Conservation (phyloP, 208 protist genomes). For the Wallacemonas sp. region DNA sequence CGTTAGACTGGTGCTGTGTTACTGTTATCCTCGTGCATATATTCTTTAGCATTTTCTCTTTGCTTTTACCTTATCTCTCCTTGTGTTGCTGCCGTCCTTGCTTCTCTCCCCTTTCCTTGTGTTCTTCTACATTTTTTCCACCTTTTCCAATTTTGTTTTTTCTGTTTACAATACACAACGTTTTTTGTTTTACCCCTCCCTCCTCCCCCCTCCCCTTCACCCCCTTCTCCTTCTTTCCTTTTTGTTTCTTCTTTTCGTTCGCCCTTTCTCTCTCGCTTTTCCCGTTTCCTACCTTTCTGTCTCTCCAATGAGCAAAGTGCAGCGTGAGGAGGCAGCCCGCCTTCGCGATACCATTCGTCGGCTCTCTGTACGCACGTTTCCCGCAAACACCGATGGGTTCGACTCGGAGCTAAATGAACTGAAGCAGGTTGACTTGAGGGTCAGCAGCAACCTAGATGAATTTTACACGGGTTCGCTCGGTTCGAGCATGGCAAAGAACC, state of each 20-base stretch:
- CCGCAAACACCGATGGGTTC: conserved; percentile 55
- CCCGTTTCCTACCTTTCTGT: not conserved
- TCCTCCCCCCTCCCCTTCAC: too few relatives aligned
- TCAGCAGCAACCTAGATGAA: conserved; percentile 70
- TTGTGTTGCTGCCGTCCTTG: too few relatives aligned
- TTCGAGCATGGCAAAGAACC: conserved; percentile 75
- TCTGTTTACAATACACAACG: too few relatives aligned
- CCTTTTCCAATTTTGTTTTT: too few relatives aligned
- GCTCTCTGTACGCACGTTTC: conserved; percentile 31
- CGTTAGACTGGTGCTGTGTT: too few relatives aligned
- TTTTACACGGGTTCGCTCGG: conserved; percentile 67
- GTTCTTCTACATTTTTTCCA: conserved; percentile 10
- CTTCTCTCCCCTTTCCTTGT: not conserved
- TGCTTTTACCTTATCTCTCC: too few relatives aligned
- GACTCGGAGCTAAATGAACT: conserved; percentile 63
- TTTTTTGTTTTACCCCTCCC: too few relatives aligned
- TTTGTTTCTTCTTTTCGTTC: conserved; percentile 15
- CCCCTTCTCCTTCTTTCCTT: conserved; percentile 9
- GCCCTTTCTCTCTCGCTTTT: not conserved
- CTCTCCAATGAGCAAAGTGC: conserved; percentile 33
- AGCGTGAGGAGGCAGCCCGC: conserved; percentile 23
- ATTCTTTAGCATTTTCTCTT: too few relatives aligned
- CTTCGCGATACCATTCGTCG: conserved; percentile 32
- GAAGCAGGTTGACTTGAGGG: conserved; percentile 51
- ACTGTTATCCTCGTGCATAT: too few relatives aligned